These are phyloP conservation scores for Elsinoe perseae DNA, from an alignment of 2,329 filamentous ascomycete species.

Conservation along the genomic window DNA sequence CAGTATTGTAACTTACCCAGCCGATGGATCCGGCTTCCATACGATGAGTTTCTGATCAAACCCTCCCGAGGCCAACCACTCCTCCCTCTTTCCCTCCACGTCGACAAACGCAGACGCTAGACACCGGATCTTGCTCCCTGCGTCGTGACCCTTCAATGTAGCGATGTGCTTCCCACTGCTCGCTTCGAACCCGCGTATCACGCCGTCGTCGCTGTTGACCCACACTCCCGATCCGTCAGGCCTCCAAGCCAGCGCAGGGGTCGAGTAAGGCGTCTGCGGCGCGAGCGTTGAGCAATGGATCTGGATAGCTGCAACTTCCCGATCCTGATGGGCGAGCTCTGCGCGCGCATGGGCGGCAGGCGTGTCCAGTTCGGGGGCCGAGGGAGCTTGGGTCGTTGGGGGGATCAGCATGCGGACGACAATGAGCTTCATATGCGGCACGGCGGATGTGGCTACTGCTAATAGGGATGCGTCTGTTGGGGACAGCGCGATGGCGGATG, in stretches of 20 bases:
- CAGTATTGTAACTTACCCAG: neutral
- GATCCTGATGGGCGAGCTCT: conserved; percentile 45
- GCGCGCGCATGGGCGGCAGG: conserved; percentile 45
- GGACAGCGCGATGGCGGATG: conserved; percentile 48
- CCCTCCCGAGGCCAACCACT: conserved; percentile 54
- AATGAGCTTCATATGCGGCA: conserved; percentile 56
- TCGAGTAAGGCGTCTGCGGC: conserved; percentile 58
- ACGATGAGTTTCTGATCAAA: conserved; percentile 56
- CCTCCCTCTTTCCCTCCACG: conserved; percentile 31
- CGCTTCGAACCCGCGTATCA: conserved; percentile 52
- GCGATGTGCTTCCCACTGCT: conserved; percentile 50
- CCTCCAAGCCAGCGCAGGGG: conserved; percentile 54
- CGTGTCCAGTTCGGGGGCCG: conserved; percentile 1
- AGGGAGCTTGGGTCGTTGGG: conserved; percentile 18
- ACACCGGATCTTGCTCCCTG: conserved; percentile 51
- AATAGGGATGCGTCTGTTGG: conserved; percentile 48
- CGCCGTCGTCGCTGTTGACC: conserved; percentile 58
- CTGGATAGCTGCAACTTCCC: conserved; percentile 52
- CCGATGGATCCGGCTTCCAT: conserved; percentile 37
- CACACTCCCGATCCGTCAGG: conserved; percentile 55
- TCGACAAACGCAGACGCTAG: conserved; percentile 47
- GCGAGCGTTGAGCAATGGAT: conserved; percentile 53
- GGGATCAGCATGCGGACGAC: conserved; percentile 52
- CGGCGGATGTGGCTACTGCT: conserved; percentile 52
- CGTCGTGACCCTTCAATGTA: conserved; percentile 47